Evolutionary conservation across 345 rosid species (phyloP), one percentile per base, ranked within the genome.

Genomic region (Viola odorata): DNA sequence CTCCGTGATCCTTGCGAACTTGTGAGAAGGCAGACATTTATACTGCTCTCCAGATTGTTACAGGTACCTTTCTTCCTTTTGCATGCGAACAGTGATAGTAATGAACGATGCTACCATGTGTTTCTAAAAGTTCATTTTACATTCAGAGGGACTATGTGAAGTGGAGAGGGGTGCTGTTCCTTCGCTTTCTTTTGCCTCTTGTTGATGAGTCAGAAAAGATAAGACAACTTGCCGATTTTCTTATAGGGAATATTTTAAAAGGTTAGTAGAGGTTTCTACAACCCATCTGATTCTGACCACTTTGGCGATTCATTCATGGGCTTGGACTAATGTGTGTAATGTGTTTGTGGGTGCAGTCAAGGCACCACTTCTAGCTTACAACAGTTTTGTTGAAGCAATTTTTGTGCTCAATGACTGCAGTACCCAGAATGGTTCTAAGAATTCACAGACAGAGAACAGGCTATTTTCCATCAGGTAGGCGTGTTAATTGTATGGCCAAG

Each of bases 181-280:
- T 90, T 62, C 81, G 91, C 1, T 90, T 94, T 69, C 97, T 92
- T 65, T 64, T 87, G 53, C 82, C 95, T 8, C 87, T 92, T 58
- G 99, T 89, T 40, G 97, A 94, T 73, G 99, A 94, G 60, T 90
- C 99, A 23, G 91, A 78, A 63, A 94, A 86, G 85, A 86, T 94
- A 57, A 81, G 91, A 69, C 87, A 74, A 61, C 94, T 92, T 65
- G 89, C 97, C 48, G 91, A 87, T 70, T 92, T 83, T 54, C 91
- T 90, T 55, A 87, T 92, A 55, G 96, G 96, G 32, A 90, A 67
- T 72, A 92, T 92, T 75, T 75, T 89, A 53, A 92, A 86, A 92
- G 96, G 99, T 87, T 6, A 45, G 7, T 54, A 62, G 48, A 62
- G 48, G 41, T 63, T 71, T 66, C 55, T 60, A 17, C 60, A 62